Evolutionary conservation across 2,329 filamentous ascomycete species (phyloP), one percentile per base, ranked within the genome.

Genomic region (Tolypocladium capitatum): DNA sequence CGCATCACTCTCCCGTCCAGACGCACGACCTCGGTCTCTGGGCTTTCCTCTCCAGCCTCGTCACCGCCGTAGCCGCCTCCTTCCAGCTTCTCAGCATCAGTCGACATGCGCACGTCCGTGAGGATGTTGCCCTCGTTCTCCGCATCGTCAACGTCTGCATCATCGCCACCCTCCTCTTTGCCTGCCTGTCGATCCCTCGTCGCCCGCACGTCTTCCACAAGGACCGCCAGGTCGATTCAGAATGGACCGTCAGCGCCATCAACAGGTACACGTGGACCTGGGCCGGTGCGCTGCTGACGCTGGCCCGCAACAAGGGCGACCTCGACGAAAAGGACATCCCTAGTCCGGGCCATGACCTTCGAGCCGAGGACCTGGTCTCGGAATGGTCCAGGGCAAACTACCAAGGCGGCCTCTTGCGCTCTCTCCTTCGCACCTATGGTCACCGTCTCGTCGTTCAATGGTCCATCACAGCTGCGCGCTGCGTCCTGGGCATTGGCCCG

Each of bases 221-320:
- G 35, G 79, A 71, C 27, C 67, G 71, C 43, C 59, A 70, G 4
- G 81, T 91, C 31, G 84, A 90, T 58, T 67, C 69, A 16, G 73
- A 83, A 64, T 73, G 71, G 55, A 83, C 81, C 0, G 70, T 69
- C 4, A 80, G 81, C 2, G 75, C 80, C 1, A 68, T 83, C 43
- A 72, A 66, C 45, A 75, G 78, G 45, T 78, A 79, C 57, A 84
- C 76, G 7, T 90, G 81, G 66, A 66, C 69, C 44, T 91, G 84
- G 84, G 71, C 76, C 2, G 63, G 60, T 1, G 60, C 65, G 2
- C 55, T 88, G 0, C 69, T 90, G 14, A 56, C 63, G 1, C 61
- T 73, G 21, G 79, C 81, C 2, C 63, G 65, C 2, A 69, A 72
- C 53, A 80, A 82, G 56, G 76, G 74, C 42, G 72, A 74, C 27